Base-by-base conservation (phyloP, 2,329 filamentous ascomycete genomes). In the Paramyrothecium sp. region DNA sequence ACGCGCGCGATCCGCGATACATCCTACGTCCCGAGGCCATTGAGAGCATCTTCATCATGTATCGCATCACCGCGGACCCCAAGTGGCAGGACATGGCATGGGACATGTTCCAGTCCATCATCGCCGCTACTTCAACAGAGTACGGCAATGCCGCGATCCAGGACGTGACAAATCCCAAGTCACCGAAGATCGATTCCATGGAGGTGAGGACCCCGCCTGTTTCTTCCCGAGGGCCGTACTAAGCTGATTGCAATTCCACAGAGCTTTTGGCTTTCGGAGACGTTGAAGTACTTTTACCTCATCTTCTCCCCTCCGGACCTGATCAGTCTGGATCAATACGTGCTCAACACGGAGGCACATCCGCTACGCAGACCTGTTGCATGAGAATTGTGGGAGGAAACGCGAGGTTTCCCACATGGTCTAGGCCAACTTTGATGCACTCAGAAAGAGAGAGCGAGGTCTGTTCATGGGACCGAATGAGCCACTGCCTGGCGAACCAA, bases 201-300 rank as follows among this genome's bases (percentile, higher is more conserved):
- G 85, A 90, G 73, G 56, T 54, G 79, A 67, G 73, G 17, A 2
- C 3, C 13, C 38, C 3, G 16, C 11, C 23, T 34, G 33, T 65
- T 58, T 16, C 65, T 66, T 58, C 63, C 66, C 60, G 57, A 7
- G n/a, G n/a, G n/a, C n/a, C 13, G 8, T n/a, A 51, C 21, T 65
- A 51, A 53, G 59, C 62, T 58, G 23, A 59, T 60, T 17, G 57
- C 7, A 2, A 44, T 1, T 7, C 7, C 41, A 7, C 81, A 91
- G 76, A 88, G 83, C 59, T 91, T 90, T 65, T 92, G 89, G 86
- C 75, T 89, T 65, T 84, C 85, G 0, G 88, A 91, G 75, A 92
- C 88, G 17, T 72, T 91, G 58, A 91, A 91, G 72, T 91, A 91
- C 61, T 90, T 90, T 56, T 92, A 88, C 62, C 69, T 91, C 53